phyloP scores from a whole-genome alignment of 805 yeast species.

The Sugiyamaella boreocaroliniensis region DNA sequence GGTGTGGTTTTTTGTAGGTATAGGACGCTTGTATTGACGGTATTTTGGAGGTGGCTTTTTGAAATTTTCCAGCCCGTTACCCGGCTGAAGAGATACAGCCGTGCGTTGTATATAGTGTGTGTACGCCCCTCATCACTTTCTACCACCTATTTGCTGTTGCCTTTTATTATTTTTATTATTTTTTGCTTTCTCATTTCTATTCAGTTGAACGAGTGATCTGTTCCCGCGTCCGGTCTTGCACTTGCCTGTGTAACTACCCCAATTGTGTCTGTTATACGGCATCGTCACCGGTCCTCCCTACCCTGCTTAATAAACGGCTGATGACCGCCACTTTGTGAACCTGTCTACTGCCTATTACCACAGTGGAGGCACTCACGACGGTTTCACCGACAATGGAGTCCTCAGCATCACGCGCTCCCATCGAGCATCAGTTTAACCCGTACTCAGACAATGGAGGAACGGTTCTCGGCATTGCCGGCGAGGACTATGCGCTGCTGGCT shows the following conservation, averaged over 20 bases:
- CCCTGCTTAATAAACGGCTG: not conserved
- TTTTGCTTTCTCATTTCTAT: not conserved
- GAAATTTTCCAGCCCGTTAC: not conserved
- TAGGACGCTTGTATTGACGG: no score
- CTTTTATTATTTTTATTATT: no score
- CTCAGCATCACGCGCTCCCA: conserved; percentile 40
- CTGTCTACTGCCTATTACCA: not conserved
- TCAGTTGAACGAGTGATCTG: not conserved
- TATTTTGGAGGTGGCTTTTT: not conserved
- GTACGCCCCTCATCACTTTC: no score
- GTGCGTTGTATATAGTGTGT: not conserved
- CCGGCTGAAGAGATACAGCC: not conserved
- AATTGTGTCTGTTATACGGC: not conserved
- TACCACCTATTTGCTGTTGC: not conserved
- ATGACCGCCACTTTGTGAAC: not conserved
- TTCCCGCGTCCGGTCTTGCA: not conserved
- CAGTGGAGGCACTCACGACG: conserved; percentile 5
- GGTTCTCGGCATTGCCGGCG: conserved; percentile 94
- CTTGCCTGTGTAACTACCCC: not conserved
- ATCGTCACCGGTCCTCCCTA: not conserved
- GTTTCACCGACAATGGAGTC: conserved; percentile 2
- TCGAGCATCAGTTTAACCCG: conserved; percentile 89
- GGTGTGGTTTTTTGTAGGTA: not conserved
- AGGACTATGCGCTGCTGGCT: conserved; percentile 92
- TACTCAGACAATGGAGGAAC: conserved; percentile 97